Evolutionary conservation across 2,329 filamentous ascomycete genomes (phyloP), one percentile per base, ranked within the genome.

Genomic region (Huntiella bhutanensis): DNA sequence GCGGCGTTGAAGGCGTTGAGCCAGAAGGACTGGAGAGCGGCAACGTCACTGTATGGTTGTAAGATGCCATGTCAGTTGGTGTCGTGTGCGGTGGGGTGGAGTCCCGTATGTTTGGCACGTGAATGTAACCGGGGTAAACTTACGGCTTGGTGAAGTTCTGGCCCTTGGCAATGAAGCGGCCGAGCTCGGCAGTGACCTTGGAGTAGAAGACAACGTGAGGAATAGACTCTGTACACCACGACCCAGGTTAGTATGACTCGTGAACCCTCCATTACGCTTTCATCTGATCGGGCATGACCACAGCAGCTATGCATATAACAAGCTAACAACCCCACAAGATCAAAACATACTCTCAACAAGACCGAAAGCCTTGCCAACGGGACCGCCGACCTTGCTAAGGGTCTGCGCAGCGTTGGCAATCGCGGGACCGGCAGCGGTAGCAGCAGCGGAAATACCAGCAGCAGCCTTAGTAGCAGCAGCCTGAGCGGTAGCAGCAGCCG

Each of bases 91-190:
- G 17, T n/a, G 6, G 32, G 7, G 36, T 47, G 28, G 11, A 8
- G n/a, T 15, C 15, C 12, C 7, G 34, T 19, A 15, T 41, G 34
- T 11, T 47, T 46, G 46, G 55, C 46, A 55, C 40, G 49, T 51
- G 32, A 35, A n/a, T 45, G 50, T 46, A 50, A 49, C 44, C 46
- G 35, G 43, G 32, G 8, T 28, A 28, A 28, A 70, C 87, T 77
- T 82, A 98, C 91, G 91, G 91, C 66, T 85, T 86, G 60, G 73
- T 70, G 86, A 98, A 95, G 69, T 82, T 83, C 66, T 88, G 86
- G 63, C 77, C 79, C 57, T 77, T 75, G 70, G 86, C 85, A 55
- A 96, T 76, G 55, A 95, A 73, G 73, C 83, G 93, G 61, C 73
- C 74, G 51, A 96, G 71, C 71, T 98, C 91, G 53, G 87, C 67